phyloP scores from a whole-genome alignment of 495 filamentous ascomycete species.

The Annulohypoxylon moriforme region DNA sequence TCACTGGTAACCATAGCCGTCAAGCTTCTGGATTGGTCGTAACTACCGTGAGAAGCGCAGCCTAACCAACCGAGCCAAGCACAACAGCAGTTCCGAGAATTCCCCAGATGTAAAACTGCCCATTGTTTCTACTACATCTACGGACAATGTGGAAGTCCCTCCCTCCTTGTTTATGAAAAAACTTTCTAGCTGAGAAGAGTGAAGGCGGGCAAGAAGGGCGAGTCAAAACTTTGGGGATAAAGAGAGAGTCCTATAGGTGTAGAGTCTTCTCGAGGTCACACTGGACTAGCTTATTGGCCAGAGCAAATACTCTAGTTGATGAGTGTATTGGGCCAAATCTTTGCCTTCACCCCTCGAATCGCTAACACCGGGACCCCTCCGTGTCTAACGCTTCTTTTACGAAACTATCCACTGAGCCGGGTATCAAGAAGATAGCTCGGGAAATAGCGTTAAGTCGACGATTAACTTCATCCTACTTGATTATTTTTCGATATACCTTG shows the following conservation, averaged over 20 bases:
- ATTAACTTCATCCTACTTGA: constrained; percentile 1
- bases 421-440: constrained; percentile 15
- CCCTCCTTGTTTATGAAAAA: constrained; percentile 33
- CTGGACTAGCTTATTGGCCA: constrained; percentile 33
- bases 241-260: constrained; percentile 27
- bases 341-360: constrained; percentile 31
- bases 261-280: constrained; percentile 27
- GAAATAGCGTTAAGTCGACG: constrained; percentile 5
- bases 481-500: constrained; percentile 8
- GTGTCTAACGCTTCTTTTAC: constrained; percentile 18
- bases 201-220: constrained; percentile 22
- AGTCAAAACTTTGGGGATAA: constrained; percentile 15
- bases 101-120: constrained; percentile 23
- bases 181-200: constrained; percentile 24
- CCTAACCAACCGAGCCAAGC: constrained; percentile 37
- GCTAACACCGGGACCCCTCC: constrained; percentile 27
- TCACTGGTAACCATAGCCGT: constrained; percentile 42
- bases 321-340: constrained; percentile 37
- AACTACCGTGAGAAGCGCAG: constrained; percentile 39
- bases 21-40: constrained; percentile 43
- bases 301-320: constrained; percentile 29
- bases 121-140: constrained; percentile 31
- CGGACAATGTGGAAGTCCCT: constrained; percentile 26
- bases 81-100: constrained; percentile 28
- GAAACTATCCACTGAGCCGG: constrained; percentile 6